Evolutionary conservation across 2,329 filamentous ascomycete genomes (phyloP).

Genomic region (Colletotrichum scovillei): DNA sequence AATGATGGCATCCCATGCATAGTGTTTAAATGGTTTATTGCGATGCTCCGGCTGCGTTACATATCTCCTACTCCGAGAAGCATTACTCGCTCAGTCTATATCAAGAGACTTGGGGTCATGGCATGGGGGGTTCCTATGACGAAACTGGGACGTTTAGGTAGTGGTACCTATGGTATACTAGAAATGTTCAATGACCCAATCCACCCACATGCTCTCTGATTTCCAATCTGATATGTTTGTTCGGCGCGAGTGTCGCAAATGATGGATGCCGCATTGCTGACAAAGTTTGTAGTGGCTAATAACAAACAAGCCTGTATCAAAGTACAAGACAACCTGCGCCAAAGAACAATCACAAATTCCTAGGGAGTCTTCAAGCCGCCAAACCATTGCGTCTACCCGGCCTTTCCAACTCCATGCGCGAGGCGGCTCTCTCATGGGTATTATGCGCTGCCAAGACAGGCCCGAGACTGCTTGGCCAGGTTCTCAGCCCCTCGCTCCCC

Average conservation of each 20-base stretch:
- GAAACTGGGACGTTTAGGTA: constrained; percentile 1
- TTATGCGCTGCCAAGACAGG: neutral
- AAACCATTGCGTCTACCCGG: neutral
- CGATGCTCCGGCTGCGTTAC: constrained; percentile 11
- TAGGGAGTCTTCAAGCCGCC: neutral
- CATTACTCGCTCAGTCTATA: constrained; percentile 7
- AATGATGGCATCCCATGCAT: constrained; percentile 32
- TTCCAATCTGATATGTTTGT: neutral
- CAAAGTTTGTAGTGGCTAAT: neutral
- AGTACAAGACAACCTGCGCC: neutral
- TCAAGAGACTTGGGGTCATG: constrained; percentile 1
- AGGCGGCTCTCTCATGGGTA: neutral
- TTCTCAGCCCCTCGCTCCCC: too few species aligned
- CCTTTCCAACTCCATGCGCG: neutral
- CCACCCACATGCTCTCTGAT: neutral
- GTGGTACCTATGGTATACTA: constrained; percentile 29
- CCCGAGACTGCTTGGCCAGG: neutral
- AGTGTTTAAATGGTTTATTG: constrained; percentile 23
- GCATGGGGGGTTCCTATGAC: neutral
- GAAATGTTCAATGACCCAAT: constrained; percentile 11
- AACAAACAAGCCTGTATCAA: neutral
- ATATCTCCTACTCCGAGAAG: neutral
- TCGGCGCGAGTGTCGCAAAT: neutral
- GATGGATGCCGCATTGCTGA: neutral
- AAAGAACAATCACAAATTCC: neutral